Base-by-base conservation (phyloP, 1,284 basidiomycete genomes). In the Phellopilus nigrolimitatus region DNA sequence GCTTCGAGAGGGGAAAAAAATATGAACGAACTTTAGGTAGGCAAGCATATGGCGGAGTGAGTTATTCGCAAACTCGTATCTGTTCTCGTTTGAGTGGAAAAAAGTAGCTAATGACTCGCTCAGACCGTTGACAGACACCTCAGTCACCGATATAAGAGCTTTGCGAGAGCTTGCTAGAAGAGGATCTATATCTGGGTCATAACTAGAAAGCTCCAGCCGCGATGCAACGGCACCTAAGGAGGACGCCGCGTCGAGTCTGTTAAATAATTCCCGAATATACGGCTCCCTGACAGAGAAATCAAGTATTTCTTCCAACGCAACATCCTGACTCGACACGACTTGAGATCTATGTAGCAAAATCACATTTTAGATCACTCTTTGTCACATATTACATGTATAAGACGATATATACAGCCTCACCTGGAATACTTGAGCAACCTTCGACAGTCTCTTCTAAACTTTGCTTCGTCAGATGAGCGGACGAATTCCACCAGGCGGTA, bases 21-120 rank as follows among this genome's bases (percentile, higher is more conserved):
- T 4, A 19, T 12, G 13, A 30, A 44, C 17, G 3, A 6, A 28
- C 42, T n/a, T 44, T 9, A 28, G 27, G 25, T 19, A 44, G 22
- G 42, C 15, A 17, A 44, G 27, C 10, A 44, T 30, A 5, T 31
- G 27, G 8, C 13, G 27, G 15, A 44, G 27, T 3, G 15, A 19
- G n/a, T 31, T 27, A 44, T 44, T 44, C n/a, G 28, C 42, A 33
- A 30, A 28, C 7, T 44, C 42, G 15, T 19, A 44, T 19, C 25
- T 44, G 12, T 24, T 44, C n/a, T 44, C 19, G 13, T 19, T 28
- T 6, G 42, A 28, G 8, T 19, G 31, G 27, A 44, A 44, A 12
- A 44, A 21, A 27, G 12, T 22, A 12, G 28, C 15, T 4, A 44
- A 17, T 15, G 21, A 19, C 22, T 44, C 21, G n/a, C 25, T 44